These are phyloP conservation scores for Fusarium hainanense DNA, from an alignment of 2,329 filamentous ascomycete genomes.

Conservation along the genomic window DNA sequence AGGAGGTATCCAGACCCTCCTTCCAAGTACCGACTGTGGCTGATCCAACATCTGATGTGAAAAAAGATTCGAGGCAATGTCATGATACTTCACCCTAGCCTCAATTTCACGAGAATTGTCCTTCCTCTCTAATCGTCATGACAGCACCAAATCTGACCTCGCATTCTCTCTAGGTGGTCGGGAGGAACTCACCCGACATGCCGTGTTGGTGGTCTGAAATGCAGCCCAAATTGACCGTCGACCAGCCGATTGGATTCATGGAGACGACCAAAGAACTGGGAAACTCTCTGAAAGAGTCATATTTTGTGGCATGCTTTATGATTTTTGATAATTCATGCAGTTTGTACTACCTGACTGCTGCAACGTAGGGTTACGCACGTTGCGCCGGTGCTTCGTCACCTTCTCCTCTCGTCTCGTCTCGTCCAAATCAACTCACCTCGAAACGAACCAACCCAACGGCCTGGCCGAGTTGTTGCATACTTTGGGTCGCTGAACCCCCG, in stretches of 20 bases:
- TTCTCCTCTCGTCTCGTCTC: background rate
- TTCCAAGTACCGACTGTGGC: slow-evolving; percentile 13
- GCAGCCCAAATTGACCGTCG: slow-evolving; percentile 29
- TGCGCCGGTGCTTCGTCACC: slow-evolving; percentile 3
- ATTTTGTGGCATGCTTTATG: slow-evolving; percentile 32
- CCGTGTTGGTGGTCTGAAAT: slow-evolving; percentile 34
- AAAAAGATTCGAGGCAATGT: slow-evolving; percentile 34
- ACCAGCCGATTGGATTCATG: slow-evolving; percentile 37
- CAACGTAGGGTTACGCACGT: slow-evolving; percentile 10
- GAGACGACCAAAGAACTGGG: slow-evolving; percentile 12
- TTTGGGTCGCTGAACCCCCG: slow-evolving; percentile 31
- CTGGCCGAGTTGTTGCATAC: slow-evolving; percentile 26
- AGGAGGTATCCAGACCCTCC: background rate
- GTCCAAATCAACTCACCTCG: background rate
- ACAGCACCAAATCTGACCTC: slow-evolving; percentile 14
- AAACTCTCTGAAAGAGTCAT: slow-evolving; percentile 2
- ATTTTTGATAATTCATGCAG: slow-evolving; percentile 26
- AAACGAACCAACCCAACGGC: background rate
- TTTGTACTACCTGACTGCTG: slow-evolving; percentile 1
- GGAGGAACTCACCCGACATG: slow-evolving; percentile 24
- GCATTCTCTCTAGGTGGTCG: background rate
- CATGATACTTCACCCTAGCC: slow-evolving; percentile 43
- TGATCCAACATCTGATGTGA: slow-evolving; percentile 43
- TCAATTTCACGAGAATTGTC: slow-evolving; percentile 28
- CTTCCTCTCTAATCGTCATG: slow-evolving; percentile 24